Conservation (phyloP, 805 yeast genomes). For the Candida nonsorbophila region DNA sequence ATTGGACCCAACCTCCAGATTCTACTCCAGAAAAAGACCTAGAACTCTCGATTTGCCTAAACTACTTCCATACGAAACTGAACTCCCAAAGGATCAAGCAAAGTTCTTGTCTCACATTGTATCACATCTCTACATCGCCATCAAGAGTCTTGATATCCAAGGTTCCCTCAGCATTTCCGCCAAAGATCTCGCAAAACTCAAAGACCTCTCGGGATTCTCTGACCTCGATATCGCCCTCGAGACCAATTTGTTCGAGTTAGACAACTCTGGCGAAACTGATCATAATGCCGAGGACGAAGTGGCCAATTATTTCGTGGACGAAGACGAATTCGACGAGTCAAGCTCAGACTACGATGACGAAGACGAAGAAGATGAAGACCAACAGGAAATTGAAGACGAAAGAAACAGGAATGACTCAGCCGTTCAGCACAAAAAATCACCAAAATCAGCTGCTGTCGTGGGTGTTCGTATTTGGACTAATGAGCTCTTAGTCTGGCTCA, state of each 20-base stretch:
- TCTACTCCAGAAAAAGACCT: slow-evolving; percentile 31
- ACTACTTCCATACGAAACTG: slow-evolving; percentile 71
- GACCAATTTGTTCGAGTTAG: slow-evolving; percentile 43
- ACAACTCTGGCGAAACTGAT: slow-evolving; percentile 3
- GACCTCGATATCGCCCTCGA: slow-evolving; percentile 47
- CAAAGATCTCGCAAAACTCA: slow-evolving; percentile 53
- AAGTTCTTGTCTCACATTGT: slow-evolving; percentile 75
- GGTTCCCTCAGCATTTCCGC: slow-evolving; percentile 65
- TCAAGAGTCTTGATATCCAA: slow-evolving; percentile 66
- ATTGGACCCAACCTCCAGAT: slow-evolving; percentile 31
- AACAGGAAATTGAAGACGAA: slow-evolving; percentile 28
- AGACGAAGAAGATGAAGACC: slow-evolving; percentile 36
- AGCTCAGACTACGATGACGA: slow-evolving; percentile 33
- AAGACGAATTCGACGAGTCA: slow-evolving; percentile 8
- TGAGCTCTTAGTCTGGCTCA: slow-evolving; percentile 72
- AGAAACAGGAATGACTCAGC: slow-evolving; percentile 28
- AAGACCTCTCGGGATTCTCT: slow-evolving; percentile 21
- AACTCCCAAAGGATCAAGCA: slow-evolving; percentile 62
- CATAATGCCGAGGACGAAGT: slow-evolving; percentile 12
- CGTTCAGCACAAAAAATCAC: slow-evolving; percentile 55
- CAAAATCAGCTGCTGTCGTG: slow-evolving; percentile 67
- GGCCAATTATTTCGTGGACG: slow-evolving; percentile 12
- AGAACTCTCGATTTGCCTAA: slow-evolving; percentile 38
- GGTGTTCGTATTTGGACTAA: slow-evolving; percentile 82
- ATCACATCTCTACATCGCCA: slow-evolving; percentile 72